Evolutionary conservation across 805 yeast genomes (phyloP).

Genomic region (Ogataea neopini): DNA sequence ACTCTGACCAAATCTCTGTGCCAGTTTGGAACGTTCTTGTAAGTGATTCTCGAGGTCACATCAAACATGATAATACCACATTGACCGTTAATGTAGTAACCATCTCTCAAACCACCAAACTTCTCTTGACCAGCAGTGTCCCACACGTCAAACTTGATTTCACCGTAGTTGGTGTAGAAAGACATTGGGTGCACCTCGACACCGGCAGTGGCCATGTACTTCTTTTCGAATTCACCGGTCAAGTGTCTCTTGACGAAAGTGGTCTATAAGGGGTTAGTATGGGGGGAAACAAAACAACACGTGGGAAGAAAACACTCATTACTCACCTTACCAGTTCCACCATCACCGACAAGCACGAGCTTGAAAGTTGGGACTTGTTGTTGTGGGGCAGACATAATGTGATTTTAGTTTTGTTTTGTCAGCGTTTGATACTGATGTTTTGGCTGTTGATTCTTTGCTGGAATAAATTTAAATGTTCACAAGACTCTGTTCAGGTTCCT

Average conservation of each 20-base stretch:
- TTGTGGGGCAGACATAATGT: slow-evolving; percentile 53
- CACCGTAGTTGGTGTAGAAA: slow-evolving; percentile 98
- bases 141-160: slow-evolving; percentile 99
- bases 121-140: slow-evolving; percentile 99
- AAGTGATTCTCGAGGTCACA: slow-evolving; percentile 98
- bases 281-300: too few relatives aligned
- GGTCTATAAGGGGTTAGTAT: slow-evolving; percentile 50
- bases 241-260: slow-evolving; percentile 99
- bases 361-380: slow-evolving; percentile 92
- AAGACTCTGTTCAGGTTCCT: background rate
- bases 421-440: slow-evolving; percentile 5
- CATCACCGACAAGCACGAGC: slow-evolving; percentile 99
- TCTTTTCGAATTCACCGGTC: slow-evolving; percentile 99
- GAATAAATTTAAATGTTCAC: background rate
- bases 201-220: slow-evolving; percentile 98
- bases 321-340: slow-evolving; percentile 98
- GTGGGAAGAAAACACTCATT: background rate
- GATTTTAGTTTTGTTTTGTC: background rate
- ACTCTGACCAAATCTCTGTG: slow-evolving; percentile 99
- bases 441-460: background rate
- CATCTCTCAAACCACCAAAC: slow-evolving; percentile 99
- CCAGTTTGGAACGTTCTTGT: slow-evolving; percentile 99
- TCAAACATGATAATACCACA: slow-evolving; percentile 99
- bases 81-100: slow-evolving; percentile 99
- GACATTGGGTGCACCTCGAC: slow-evolving; percentile 99